phyloP scores from a whole-genome alignment of 495 filamentous ascomycete species.

The Staphylotrichum longicolle region DNA sequence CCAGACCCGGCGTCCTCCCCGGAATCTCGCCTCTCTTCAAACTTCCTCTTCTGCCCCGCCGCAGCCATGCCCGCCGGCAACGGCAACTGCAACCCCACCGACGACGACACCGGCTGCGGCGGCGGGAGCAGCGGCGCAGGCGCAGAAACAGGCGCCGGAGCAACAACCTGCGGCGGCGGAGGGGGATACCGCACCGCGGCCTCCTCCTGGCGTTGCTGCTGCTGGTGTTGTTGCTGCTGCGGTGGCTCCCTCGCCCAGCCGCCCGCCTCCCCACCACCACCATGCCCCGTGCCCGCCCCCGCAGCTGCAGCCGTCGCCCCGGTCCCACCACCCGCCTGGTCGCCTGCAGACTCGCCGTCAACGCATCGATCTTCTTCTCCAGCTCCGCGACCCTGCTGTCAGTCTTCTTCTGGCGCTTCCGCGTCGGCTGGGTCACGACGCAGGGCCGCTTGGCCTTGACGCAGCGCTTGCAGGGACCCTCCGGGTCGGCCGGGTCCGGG shows the following conservation, averaged over 20 bases:
- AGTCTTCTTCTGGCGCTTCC: slow-evolving; percentile 91
- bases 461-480: slow-evolving; percentile 78
- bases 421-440: slow-evolving; percentile 74
- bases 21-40: slow-evolving; percentile 30
- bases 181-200: background rate
- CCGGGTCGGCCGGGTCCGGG: slow-evolving; percentile 59
- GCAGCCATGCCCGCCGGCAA: background rate
- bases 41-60: slow-evolving; percentile 51
- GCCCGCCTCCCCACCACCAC: background rate
- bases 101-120: slow-evolving; percentile 28
- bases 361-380: slow-evolving; percentile 88
- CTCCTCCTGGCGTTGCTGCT: background rate
- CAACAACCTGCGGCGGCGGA: background rate
- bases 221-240: too few relatives aligned
- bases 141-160: too few relatives aligned
- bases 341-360: slow-evolving; percentile 74
- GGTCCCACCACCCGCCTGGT: slow-evolving; percentile 34
- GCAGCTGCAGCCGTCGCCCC: background rate
- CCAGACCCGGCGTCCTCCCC: slow-evolving; percentile 14
- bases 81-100: background rate
- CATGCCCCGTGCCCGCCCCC: background rate
- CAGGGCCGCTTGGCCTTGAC: slow-evolving; percentile 78
- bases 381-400: slow-evolving; percentile 89
- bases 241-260: background rate
- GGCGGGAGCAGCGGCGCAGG: slow-evolving; percentile 8